Conservation (phyloP, 768 basidiomycete genomes). For the Auricularia auricula-judae region DNA sequence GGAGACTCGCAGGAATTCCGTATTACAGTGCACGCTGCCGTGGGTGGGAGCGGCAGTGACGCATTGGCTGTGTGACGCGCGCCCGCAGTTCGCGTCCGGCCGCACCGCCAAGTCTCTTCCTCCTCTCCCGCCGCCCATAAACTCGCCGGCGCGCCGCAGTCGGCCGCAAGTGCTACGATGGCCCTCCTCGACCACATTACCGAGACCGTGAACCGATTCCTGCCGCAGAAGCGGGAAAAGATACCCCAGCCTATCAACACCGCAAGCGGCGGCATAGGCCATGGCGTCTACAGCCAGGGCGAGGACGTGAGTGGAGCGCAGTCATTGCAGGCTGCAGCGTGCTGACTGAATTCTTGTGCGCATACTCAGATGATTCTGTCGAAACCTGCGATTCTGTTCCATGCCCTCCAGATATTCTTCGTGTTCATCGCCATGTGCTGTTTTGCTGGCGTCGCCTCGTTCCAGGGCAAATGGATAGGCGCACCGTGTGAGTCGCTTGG, state of each 20-base stretch:
- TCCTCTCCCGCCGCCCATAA: neutral
- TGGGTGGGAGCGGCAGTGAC: neutral
- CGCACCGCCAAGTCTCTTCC: neutral
- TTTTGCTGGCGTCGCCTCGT: slow-evolving; percentile 79
- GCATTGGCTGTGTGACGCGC: neutral
- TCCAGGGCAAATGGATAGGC: slow-evolving; percentile 75
- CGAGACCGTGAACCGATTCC: slow-evolving; percentile 34
- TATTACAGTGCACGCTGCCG: no score
- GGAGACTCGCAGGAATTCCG: no score
- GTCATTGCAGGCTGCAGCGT: neutral
- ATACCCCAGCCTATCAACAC: neutral
- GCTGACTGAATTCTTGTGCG: no score
- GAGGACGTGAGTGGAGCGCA: slow-evolving; percentile 2
- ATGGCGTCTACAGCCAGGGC: slow-evolving; percentile 1
- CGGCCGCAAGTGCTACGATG: slow-evolving; percentile 26
- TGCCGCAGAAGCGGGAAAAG: slow-evolving; percentile 28
- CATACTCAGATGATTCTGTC: slow-evolving; percentile 69
- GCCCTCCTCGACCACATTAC: slow-evolving; percentile 46
- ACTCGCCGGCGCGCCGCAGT: neutral
- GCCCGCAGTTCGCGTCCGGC: neutral
- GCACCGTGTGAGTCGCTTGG: slow-evolving; percentile 63
- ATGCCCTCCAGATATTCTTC: slow-evolving; percentile 78
- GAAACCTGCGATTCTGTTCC: slow-evolving; percentile 69
- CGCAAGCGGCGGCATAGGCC: neutral
- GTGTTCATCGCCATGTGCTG: slow-evolving; percentile 88